phyloP scores from a whole-genome alignment of 169 alveolate species.

The Cryptosporidium muris region DNA sequence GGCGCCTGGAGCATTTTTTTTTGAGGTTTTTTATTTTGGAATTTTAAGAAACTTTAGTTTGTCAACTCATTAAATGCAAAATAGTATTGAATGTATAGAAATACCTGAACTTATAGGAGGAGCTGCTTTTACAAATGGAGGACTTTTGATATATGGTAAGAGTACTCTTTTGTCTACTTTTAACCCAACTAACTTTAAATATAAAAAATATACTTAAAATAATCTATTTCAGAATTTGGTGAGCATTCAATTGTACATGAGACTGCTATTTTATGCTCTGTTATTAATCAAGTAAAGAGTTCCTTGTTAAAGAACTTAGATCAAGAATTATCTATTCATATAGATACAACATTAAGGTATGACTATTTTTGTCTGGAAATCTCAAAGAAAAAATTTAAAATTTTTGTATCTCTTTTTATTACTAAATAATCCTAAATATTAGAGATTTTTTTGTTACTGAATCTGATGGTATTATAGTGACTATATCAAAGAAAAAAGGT shows the following conservation, averaged over 20 bases:
- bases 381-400: neutral
- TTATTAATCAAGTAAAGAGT: constrained; percentile 39
- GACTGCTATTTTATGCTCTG: constrained; percentile 21
- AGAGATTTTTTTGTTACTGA: constrained; percentile 36
- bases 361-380: neutral
- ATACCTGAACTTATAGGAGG: constrained; percentile 38
- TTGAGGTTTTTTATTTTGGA: no score
- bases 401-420: neutral
- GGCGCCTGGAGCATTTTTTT: no score
- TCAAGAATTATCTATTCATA: constrained; percentile 33
- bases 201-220: neutral
- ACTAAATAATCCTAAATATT: neutral
- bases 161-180: neutral
- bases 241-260: constrained; percentile 11
- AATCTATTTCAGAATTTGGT: constrained; percentile 37
- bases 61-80: no score
- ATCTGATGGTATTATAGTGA: constrained; percentile 30
- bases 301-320: constrained; percentile 44
- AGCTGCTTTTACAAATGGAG: constrained; percentile 62
- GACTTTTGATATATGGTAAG: constrained; percentile 53
- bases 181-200: neutral
- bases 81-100: neutral
- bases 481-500: no score
- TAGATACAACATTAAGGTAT: constrained; percentile 55
- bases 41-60: no score